phyloP scores from a whole-genome alignment of 2,329 filamentous ascomycete species.

The Aspergillus novofumigatus region DNA sequence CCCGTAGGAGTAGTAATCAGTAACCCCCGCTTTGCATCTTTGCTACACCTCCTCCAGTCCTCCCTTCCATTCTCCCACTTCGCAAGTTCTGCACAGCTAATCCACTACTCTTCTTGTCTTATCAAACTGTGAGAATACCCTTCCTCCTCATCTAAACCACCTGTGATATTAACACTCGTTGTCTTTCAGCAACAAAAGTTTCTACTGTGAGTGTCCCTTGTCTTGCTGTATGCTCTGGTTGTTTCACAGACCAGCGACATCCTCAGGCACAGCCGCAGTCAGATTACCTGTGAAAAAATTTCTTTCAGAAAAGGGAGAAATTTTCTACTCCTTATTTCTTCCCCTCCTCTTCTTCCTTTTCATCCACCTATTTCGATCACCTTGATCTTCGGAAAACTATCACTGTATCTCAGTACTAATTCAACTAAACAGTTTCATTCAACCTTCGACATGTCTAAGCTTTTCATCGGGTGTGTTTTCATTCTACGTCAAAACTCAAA shows the following conservation, averaged over 20 bases:
- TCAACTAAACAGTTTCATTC: background rate
- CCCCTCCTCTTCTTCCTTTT: background rate
- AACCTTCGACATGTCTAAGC: conserved; percentile 69
- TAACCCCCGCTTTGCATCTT: background rate
- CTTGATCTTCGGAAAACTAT: background rate
- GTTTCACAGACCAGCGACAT: background rate
- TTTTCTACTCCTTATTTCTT: background rate
- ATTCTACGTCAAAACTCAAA: conserved; percentile 11
- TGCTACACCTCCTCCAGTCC: background rate
- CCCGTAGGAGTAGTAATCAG: background rate
- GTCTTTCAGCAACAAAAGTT: background rate
- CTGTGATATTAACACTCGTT: background rate
- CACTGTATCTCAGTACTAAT: background rate
- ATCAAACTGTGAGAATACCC: background rate
- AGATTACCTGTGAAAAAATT: background rate
- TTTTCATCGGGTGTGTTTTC: conserved; percentile 80
- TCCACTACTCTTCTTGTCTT: background rate
- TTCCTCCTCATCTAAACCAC: background rate
- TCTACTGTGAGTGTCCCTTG: background rate
- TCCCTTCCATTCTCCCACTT: background rate
- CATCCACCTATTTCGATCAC: background rate
- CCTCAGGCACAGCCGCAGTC: background rate
- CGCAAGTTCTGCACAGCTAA: background rate
- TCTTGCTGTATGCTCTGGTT: background rate
- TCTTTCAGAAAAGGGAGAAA: background rate